Evolutionary conservation across 495 filamentous ascomycete genomes (phyloP), one percentile per base, ranked within the genome.

Genomic region (Friedmanniomyces simplex): DNA sequence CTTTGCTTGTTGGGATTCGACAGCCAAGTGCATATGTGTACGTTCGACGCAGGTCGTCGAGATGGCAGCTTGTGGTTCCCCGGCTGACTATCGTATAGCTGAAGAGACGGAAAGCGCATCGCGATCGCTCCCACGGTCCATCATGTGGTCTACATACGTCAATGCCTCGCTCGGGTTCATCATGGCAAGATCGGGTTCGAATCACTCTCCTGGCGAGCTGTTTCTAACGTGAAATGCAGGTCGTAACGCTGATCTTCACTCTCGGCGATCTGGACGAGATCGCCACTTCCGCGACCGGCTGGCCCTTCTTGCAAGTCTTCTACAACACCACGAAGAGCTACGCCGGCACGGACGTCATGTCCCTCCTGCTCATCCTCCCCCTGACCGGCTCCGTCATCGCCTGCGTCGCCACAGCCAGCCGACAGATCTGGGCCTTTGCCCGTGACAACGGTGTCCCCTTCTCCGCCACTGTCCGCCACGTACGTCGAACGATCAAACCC

Each of bases 271-370:
- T 60, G 16, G 57, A 62, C 16, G 47, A 26, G n/a, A 39, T 60
- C 16, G 45, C 56, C 3, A 24, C 49, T 16, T 54, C 52, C 8
- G 16, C 30, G n/a, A 56, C 50, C 26, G 54, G 59, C 16, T 48
- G 50, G n/a, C 63, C 59, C 4, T 59, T 62, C 51, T 59, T 65
- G 36, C 50, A 60, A 52, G 39, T 65, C 21, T 63, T 63, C 57
- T 60, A 45, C 52, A 53, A 66, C 37, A 52, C 63, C 20, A 66
- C 63, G 1, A 16, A 53, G 0, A 60, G 50, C 21, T 49, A 47
- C 34, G 41, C 52, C 34, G 60, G 37, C 10, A 55, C 63, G 2
- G 61, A 45, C 28, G 32, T 59, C 22, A 56, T 64, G 57, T 45
- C 47, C 6, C 6, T 45, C 5, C 49, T 64, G 6, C 3, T 64